phyloP scores from a whole-genome alignment of 345 rosid genomes.

The Melaleuca quinquenervia region DNA sequence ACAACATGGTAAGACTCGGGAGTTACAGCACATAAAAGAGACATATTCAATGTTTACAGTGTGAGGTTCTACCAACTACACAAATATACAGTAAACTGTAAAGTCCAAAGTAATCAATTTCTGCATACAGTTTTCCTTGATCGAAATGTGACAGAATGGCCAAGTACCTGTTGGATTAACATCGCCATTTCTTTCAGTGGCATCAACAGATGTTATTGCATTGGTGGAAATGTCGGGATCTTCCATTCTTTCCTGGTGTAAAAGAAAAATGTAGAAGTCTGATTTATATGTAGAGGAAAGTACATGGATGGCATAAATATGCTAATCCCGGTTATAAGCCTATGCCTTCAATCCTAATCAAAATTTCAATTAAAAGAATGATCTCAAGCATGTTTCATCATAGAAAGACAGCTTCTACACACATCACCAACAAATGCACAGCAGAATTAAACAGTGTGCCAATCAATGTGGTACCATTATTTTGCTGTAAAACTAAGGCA shows the following conservation, averaged over 20 bases:
- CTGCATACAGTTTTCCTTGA: background rate
- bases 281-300: background rate
- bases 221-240: background rate
- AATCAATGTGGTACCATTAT: background rate
- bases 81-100: background rate
- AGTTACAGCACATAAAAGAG: background rate
- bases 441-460: background rate
- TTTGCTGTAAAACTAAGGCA: background rate
- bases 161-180: constrained; percentile 30
- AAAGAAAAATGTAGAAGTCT: background rate
- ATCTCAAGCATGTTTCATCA: background rate
- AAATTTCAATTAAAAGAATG: background rate
- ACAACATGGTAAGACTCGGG: background rate
- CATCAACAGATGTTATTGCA: constrained; percentile 15
- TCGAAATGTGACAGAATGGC: background rate
- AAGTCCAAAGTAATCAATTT: background rate
- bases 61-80: background rate
- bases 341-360: background rate
- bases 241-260: constrained; percentile 15
- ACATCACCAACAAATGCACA: background rate
- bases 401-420: background rate
- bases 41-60: background rate
- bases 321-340: background rate
- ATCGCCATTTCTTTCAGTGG: constrained; percentile 15
- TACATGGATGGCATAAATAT: background rate